phyloP scores from a whole-genome alignment of 2,329 filamentous ascomycete genomes.

The Pseudophaeomoniella oleicola region DNA sequence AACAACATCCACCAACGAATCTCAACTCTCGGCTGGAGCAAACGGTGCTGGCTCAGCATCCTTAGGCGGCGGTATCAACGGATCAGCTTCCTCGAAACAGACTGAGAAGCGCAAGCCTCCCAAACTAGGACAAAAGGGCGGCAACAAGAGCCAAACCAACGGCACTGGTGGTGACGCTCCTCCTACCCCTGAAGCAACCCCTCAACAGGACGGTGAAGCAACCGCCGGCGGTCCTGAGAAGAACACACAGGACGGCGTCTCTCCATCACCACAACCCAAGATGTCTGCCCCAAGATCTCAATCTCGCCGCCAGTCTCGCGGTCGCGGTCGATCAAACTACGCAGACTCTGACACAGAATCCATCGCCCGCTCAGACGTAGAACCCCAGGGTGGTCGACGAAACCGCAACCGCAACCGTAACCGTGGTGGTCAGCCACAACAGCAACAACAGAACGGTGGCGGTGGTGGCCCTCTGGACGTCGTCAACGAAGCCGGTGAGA shows the following conservation, averaged over 20 bases:
- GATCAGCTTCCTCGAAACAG: conserved; percentile 15
- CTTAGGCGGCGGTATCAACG: conserved; percentile 16
- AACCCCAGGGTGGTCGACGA: conserved; percentile 34
- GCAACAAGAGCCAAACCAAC: conserved; percentile 3
- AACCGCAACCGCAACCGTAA: conserved; percentile 33
- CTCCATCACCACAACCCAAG: conserved; percentile 10
- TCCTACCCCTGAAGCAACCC: conserved; percentile 12
- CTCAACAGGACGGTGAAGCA: conserved; percentile 7
- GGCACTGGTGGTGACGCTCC: conserved; percentile 1
- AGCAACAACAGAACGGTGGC: conserved; percentile 21
- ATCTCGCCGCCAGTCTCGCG: conserved; percentile 10
- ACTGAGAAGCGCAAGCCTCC: conserved; percentile 15
- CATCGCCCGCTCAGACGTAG: conserved; percentile 38
- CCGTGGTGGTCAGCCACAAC: conserved; percentile 29
- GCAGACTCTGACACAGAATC: conserved; percentile 36
- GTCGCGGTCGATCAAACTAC: conserved; percentile 22
- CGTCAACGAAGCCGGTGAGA: conserved; percentile 42
- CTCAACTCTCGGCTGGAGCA: conserved; percentile 17
- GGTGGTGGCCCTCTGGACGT: conserved; percentile 35
- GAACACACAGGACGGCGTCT: not conserved
- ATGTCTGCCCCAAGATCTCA: conserved; percentile 11
- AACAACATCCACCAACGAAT: conserved; percentile 13
- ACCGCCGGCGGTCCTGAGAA: conserved; percentile 3
- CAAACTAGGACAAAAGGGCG: conserved; percentile 12
- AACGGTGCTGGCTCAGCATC: conserved; percentile 18